phyloP scores from a whole-genome alignment of 2,329 filamentous ascomycete genomes.

The Fusarium sp. region DNA sequence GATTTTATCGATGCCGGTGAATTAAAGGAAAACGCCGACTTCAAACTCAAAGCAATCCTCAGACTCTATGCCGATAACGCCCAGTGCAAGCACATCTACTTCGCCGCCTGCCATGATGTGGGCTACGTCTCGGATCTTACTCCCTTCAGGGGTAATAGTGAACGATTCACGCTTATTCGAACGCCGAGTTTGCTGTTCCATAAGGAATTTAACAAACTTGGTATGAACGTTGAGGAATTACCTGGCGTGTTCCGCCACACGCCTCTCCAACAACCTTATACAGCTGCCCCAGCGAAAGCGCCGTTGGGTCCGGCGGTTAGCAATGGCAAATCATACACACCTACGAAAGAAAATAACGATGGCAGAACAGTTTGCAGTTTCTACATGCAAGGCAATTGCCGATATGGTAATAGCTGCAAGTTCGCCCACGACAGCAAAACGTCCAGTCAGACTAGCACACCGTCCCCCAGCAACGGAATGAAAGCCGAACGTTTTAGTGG shows the following conservation, averaged over 20 bases:
- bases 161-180: constrained; percentile 67
- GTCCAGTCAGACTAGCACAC: constrained; percentile 23
- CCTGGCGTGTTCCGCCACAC: constrained; percentile 63
- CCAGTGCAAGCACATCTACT: constrained; percentile 73
- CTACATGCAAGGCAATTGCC: constrained; percentile 40
- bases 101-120: constrained; percentile 70
- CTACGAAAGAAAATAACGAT: constrained; percentile 18
- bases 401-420: constrained; percentile 40
- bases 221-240: constrained; percentile 63
- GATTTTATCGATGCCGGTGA: constrained; percentile 72
- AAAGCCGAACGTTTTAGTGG: constrained; percentile 9
- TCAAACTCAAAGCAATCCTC: constrained; percentile 65
- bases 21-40: constrained; percentile 69
- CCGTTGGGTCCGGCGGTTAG: background rate
- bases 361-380: constrained; percentile 30
- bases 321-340: constrained; percentile 10
- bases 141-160: constrained; percentile 60
- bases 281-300: constrained; percentile 6
- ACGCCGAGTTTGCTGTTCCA: constrained; percentile 60
- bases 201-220: constrained; percentile 63
- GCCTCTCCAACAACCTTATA: constrained; percentile 44
- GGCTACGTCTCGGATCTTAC: constrained; percentile 65
- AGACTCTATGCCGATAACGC: constrained; percentile 66
- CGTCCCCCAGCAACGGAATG: constrained; percentile 12
- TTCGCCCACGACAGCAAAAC: constrained; percentile 30